Conservation (phyloP, 139 green algal genomes). For the Chlamydomonas incerta region DNA sequence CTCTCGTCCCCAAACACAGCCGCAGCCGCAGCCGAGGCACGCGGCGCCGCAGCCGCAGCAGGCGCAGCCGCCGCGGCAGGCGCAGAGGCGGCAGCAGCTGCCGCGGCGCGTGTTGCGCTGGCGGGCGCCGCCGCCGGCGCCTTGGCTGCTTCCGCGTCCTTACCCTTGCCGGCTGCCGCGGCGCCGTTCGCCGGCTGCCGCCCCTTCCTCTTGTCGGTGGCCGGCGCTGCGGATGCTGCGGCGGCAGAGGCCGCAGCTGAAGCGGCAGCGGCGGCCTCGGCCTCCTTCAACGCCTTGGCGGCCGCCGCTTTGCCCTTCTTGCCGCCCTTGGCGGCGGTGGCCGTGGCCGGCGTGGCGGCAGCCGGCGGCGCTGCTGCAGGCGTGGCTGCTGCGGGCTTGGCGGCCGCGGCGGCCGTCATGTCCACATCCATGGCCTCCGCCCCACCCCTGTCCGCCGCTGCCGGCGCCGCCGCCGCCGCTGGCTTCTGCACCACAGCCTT, state of each 20-base stretch:
- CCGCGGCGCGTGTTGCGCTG: background rate
- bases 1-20: constrained; percentile 53
- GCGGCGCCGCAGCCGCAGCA: background rate
- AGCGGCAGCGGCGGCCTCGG: background rate
- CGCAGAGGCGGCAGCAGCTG: background rate
- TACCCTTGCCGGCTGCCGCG: background rate
- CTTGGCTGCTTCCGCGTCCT: background rate
- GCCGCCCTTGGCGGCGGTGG: background rate
- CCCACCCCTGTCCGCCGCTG: background rate
- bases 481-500: background rate
- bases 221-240: background rate
- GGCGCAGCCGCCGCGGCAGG: background rate
- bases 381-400: background rate
- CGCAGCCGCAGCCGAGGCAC: background rate
- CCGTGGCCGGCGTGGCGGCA: background rate
- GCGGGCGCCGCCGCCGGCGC: background rate
- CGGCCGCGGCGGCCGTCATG: background rate
- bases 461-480: background rate
- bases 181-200: background rate
- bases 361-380: background rate
- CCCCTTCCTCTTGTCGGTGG: background rate
- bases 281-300: background rate
- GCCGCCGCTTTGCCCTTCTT: background rate
- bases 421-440: background rate
- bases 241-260: background rate